A percentile compares a stretch with the other conserved stretches of the same genome.
Conservation (phyloP, 1,139 yeast genomes). For the Hansenula sp. region DNA sequence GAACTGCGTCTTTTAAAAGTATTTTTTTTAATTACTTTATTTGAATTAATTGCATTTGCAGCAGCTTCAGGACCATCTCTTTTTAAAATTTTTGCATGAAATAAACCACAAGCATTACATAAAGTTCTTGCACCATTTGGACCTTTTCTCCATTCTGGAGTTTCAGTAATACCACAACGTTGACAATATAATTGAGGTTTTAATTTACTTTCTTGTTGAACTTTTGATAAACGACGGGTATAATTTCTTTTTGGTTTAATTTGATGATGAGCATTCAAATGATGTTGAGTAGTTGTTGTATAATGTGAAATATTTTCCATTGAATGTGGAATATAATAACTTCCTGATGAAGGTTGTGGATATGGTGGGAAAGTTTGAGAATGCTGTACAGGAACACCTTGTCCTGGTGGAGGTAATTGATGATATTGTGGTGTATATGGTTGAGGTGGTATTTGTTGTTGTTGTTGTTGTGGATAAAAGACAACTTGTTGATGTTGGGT, state of each 20-base stretch:
- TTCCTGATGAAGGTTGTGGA: neutral
- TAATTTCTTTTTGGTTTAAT: slow-evolving; percentile 1
- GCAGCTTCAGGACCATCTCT: slow-evolving; percentile 65
- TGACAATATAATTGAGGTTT: slow-evolving; percentile 35
- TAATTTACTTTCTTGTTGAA: neutral
- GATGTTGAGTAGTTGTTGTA: neutral
- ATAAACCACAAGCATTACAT: slow-evolving; percentile 88
- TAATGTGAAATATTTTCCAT: neutral
- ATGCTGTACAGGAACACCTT: neutral
- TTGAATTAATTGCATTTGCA: slow-evolving; percentile 34
- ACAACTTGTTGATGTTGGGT: slow-evolving; percentile 1
- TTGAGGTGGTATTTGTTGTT: slow-evolving; percentile 3
- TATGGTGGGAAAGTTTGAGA: neutral
- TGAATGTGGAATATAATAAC: neutral
- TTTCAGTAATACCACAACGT: slow-evolving; percentile 74
- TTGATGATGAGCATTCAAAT: neutral
- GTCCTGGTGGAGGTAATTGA: neutral
- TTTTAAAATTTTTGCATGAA: slow-evolving; percentile 69
- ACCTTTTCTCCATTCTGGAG: slow-evolving; percentile 93
- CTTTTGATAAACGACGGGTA: slow-evolving; percentile 2
- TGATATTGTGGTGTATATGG: neutral
- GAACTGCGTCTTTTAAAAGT: slow-evolving; percentile 1
- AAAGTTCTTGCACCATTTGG: slow-evolving; percentile 81
- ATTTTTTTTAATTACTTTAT: slow-evolving; percentile 9
- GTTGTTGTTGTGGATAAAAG: neutral